These are phyloP conservation scores for Sporodiniella umbellata DNA, from an alignment of 371 early-diverging fungal genomes.

Conservation along the genomic window DNA sequence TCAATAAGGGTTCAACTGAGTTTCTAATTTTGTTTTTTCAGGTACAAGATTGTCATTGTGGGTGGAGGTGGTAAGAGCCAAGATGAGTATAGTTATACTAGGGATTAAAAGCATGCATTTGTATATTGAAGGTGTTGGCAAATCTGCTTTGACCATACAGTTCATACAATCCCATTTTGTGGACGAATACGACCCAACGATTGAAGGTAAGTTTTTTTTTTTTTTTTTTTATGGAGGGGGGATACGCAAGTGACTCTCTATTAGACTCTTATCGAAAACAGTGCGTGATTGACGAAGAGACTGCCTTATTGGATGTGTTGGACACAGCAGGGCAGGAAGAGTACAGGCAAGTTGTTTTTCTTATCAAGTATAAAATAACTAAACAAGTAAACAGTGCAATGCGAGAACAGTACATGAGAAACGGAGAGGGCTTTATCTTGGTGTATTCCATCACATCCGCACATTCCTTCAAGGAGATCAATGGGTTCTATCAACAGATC, in stretches of 20 bases:
- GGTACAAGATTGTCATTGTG: conserved; percentile 82
- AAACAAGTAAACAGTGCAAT: conserved; percentile 54
- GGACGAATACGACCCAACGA: conserved; percentile 92
- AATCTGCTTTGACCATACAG: conserved; percentile 87
- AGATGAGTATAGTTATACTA: background rate
- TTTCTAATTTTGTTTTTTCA: conserved; percentile 27
- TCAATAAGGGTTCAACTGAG: background rate
- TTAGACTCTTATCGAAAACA: conserved; percentile 92
- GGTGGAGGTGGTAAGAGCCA: conserved; percentile 77
- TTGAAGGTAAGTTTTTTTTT: conserved; percentile 83
- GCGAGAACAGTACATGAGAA: conserved; percentile 79
- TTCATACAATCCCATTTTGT: conserved; percentile 89
- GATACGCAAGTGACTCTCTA: background rate
- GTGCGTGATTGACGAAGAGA: conserved; percentile 80
- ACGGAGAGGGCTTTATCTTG: conserved; percentile 49
- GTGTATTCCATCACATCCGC: conserved; percentile 74
- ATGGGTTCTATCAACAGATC: conserved; percentile 74
- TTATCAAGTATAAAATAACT: too few species aligned
- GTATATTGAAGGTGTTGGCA: conserved; percentile 56
- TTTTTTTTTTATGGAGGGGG: too few species aligned
- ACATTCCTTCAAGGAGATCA: conserved; percentile 78
- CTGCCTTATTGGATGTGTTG: conserved; percentile 83
- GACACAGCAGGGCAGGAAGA: conserved; percentile 95
- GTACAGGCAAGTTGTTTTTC: conserved; percentile 59
- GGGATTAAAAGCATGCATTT: background rate